Percentiles rank a stretch among this genome's conserved stretches.
Conservation (phyloP, 2,329 filamentous ascomycete species). For the Aureobasidium sp. region DNA sequence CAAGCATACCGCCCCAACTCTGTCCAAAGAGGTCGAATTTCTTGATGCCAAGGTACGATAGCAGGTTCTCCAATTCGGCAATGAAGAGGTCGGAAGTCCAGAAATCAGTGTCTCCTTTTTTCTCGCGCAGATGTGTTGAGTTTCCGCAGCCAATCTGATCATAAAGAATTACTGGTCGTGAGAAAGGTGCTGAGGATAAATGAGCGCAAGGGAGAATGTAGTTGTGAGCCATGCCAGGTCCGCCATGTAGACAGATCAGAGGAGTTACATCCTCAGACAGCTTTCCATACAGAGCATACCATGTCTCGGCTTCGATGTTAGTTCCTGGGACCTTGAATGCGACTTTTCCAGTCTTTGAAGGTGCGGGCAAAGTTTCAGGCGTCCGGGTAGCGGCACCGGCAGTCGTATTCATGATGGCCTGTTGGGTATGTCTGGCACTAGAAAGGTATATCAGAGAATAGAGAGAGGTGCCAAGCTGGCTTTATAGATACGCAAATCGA, state of each 20-base stretch:
- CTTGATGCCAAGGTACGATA: conserved; percentile 35
- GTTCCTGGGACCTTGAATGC: conserved; percentile 30
- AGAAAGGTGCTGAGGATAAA: conserved; percentile 30
- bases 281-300: conserved; percentile 35
- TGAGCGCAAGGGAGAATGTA: conserved; percentile 33
- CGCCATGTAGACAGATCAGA: conserved; percentile 39
- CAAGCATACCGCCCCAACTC: conserved; percentile 50
- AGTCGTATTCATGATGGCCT: background rate
- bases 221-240: conserved; percentile 38
- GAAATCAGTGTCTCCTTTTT: conserved; percentile 39
- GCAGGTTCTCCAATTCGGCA: conserved; percentile 44
- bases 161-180: conserved; percentile 46
- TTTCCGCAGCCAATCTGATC: conserved; percentile 48
- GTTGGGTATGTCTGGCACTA: background rate
- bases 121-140: conserved; percentile 44
- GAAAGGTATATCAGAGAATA: background rate
- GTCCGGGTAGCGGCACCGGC: conserved; percentile 19
- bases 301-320: conserved; percentile 33
- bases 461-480: background rate
- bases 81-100: conserved; percentile 45
- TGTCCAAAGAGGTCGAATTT: conserved; percentile 44
- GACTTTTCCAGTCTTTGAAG: conserved; percentile 24
- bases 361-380: conserved; percentile 22
- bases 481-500: background rate
- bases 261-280: conserved; percentile 25